Evolutionary conservation across 1,284 basidiomycete species (phyloP).

Genomic region (Sporisorium graminicola): DNA sequence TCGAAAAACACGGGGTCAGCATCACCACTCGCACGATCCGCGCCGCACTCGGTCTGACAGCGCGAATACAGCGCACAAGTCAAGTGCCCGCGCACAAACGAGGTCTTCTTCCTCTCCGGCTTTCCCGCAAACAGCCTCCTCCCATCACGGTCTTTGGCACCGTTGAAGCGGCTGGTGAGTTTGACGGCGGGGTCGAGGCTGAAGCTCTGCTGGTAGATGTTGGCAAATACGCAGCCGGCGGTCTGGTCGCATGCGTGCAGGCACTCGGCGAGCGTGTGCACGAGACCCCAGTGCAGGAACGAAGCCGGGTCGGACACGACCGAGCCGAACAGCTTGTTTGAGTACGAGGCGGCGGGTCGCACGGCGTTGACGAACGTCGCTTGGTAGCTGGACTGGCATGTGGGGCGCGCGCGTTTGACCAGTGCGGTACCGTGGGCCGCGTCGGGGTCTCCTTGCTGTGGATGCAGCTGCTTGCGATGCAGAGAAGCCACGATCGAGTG

Average conservation of each 20-base stretch:
- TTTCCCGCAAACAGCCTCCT: slow-evolving; percentile 14
- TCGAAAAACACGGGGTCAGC: slow-evolving; percentile 24
- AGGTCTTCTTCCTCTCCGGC: slow-evolving; percentile 28
- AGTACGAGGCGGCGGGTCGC: slow-evolving; percentile 18
- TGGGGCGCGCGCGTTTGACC: background rate
- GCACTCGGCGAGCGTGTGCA: slow-evolving; percentile 8
- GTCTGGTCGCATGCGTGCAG: slow-evolving; percentile 27
- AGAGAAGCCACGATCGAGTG: background rate
- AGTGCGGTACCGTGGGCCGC: background rate
- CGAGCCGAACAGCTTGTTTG: slow-evolving; percentile 18
- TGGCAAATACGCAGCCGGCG: slow-evolving; percentile 27
- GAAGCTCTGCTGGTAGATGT: slow-evolving; percentile 36
- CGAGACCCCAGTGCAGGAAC: slow-evolving; percentile 40
- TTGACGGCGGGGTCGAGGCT: slow-evolving; percentile 18
- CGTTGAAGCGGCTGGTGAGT: slow-evolving; percentile 6
- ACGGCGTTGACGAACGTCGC: slow-evolving; percentile 9
- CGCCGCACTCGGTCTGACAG: slow-evolving; percentile 22
- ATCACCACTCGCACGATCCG: slow-evolving; percentile 9
- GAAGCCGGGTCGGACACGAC: slow-evolving; percentile 28
- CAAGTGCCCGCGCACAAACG: slow-evolving; percentile 27
- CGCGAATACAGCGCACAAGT: slow-evolving; percentile 33
- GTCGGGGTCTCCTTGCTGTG: background rate
- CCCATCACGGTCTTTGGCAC: background rate
- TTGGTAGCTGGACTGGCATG: slow-evolving; percentile 14
- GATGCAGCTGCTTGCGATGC: background rate